These are phyloP conservation scores for Prunus fruticosa DNA, from an alignment of 306 rosid genomes.

Conservation along the genomic window DNA sequence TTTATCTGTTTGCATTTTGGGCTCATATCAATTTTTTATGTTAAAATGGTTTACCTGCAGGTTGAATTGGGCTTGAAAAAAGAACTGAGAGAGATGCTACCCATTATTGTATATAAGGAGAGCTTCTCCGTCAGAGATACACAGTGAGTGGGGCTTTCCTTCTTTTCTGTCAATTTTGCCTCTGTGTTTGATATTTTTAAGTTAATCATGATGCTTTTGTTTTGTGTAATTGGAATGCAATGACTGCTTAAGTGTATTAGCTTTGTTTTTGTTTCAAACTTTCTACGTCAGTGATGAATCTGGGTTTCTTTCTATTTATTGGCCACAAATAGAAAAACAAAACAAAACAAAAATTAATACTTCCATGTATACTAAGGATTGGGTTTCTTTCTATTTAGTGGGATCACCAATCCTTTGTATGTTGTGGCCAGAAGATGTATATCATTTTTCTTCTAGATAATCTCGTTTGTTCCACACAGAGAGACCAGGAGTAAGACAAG, in stretches of 20 bases:
- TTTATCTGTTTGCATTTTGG: background rate
- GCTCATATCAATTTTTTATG: background rate
- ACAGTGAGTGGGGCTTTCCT: constrained; percentile 49
- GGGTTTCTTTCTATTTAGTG: too few species aligned
- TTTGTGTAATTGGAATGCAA: background rate
- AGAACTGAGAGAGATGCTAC: constrained; percentile 82
- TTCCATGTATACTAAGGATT: too few species aligned
- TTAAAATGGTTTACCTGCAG: constrained; percentile 24
- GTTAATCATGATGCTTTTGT: background rate
- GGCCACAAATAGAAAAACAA: too few species aligned
- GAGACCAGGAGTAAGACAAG: too few species aligned
- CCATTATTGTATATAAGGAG: constrained; percentile 66
- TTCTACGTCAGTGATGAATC: too few species aligned
- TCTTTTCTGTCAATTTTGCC: background rate
- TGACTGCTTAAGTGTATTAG: background rate
- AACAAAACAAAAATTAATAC: too few species aligned
- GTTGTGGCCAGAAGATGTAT: too few species aligned
- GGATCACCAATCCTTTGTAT: too few species aligned
- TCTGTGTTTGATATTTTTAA: background rate
- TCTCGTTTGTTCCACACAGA: too few species aligned
- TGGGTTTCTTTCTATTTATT: too few species aligned
- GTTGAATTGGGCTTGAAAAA: constrained; percentile 61
- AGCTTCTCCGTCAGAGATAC: constrained; percentile 79
- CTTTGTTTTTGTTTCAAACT: too few species aligned
- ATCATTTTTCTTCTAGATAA: background rate